These are phyloP conservation scores for Powellomyces hirtus DNA, from an alignment of 192 early-diverging fungal species.

Conservation along the genomic window DNA sequence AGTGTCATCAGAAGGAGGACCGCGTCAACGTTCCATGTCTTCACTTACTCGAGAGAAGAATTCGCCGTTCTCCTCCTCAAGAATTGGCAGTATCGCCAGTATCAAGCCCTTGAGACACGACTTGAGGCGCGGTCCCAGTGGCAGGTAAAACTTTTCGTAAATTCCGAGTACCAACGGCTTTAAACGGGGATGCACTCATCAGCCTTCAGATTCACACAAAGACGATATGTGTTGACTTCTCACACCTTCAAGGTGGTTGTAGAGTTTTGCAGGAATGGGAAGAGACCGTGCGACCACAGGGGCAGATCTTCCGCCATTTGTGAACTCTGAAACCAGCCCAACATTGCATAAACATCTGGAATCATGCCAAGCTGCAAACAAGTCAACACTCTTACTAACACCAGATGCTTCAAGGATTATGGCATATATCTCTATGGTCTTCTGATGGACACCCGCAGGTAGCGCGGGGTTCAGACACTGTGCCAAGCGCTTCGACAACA, in stretches of 20 bases:
- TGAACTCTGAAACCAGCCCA: constrained; percentile 50
- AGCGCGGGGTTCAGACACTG: constrained; percentile 94
- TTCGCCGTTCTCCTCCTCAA: constrained; percentile 90
- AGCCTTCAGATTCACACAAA: background rate
- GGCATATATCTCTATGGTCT: constrained; percentile 83
- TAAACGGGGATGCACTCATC: background rate
- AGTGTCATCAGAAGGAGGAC: no score
- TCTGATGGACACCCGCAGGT: constrained; percentile 93
- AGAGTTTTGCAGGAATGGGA: constrained; percentile 86
- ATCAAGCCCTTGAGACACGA: constrained; percentile 77
- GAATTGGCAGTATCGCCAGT: constrained; percentile 74
- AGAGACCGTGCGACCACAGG: constrained; percentile 85
- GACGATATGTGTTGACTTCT: background rate
- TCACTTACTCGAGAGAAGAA: constrained; percentile 69
- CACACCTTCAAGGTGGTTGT: constrained; percentile 70
- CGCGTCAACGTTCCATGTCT: no score
- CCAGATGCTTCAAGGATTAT: constrained; percentile 63
- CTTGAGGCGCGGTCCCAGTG: constrained; percentile 65
- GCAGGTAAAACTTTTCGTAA: constrained; percentile 73
- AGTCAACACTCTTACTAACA: no score
- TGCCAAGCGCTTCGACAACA: constrained; percentile 86
- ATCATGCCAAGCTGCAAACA: background rate
- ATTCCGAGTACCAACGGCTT: constrained; percentile 78
- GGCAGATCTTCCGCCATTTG: constrained; percentile 79
- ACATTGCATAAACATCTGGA: background rate